phyloP scores from a whole-genome alignment of 345 rosid genomes.

The Hirschfeldia incana region DNA sequence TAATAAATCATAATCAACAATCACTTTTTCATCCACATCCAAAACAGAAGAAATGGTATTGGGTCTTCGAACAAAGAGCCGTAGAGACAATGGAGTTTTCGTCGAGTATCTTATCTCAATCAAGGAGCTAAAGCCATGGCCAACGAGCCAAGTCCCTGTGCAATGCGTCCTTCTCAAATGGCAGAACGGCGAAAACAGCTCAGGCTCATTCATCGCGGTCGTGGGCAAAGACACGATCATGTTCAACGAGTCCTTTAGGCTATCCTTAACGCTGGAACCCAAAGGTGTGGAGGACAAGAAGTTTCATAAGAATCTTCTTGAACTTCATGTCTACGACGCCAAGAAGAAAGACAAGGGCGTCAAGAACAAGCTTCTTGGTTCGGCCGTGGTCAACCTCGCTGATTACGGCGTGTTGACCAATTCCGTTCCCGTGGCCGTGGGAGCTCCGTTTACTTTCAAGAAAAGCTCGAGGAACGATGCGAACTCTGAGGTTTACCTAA shows the following conservation, averaged over 20 bases:
- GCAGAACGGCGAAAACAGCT: slow-evolving; percentile 66
- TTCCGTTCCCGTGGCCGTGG: slow-evolving; percentile 47
- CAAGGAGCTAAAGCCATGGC: slow-evolving; percentile 85
- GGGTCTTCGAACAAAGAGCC: slow-evolving; percentile 40
- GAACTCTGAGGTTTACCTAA: slow-evolving; percentile 59
- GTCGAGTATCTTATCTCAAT: slow-evolving; percentile 37
- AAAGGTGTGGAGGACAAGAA: slow-evolving; percentile 53
- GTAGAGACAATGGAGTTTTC: slow-evolving; percentile 39
- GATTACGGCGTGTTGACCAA: slow-evolving; percentile 68
- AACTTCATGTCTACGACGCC: slow-evolving; percentile 68
- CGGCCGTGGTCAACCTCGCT: slow-evolving; percentile 74
- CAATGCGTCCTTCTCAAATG: slow-evolving; percentile 73
- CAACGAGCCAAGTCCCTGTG: slow-evolving; percentile 51
- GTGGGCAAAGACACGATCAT: slow-evolving; percentile 64
- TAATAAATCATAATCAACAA: slow-evolving; percentile 2
- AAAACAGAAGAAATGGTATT: slow-evolving; percentile 27
- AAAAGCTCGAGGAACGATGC: slow-evolving; percentile 55
- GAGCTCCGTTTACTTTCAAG: slow-evolving; percentile 58
- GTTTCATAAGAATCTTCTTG: slow-evolving; percentile 72
- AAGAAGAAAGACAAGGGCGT: slow-evolving; percentile 56
- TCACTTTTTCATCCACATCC: background rate
- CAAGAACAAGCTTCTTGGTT: slow-evolving; percentile 79
- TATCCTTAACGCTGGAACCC: slow-evolving; percentile 49
- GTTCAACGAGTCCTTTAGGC: slow-evolving; percentile 63
- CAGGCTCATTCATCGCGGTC: slow-evolving; percentile 58